phyloP scores from a whole-genome alignment of 164 flowering plant genomes.

The Vitis labrusca region DNA sequence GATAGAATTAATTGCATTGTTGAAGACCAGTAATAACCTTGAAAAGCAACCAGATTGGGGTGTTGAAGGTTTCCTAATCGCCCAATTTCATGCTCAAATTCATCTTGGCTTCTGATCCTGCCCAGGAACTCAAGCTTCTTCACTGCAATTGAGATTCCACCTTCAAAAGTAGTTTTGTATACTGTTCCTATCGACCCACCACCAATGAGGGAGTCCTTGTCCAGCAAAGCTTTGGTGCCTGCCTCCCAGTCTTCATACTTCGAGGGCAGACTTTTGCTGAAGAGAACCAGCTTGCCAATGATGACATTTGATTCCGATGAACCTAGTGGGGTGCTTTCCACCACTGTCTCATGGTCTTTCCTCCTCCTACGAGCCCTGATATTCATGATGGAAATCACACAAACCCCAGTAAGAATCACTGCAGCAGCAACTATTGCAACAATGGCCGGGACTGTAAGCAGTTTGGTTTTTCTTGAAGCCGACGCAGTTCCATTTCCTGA shows the following conservation, averaged over 20 bases:
- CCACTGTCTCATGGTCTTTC: conserved; percentile 33
- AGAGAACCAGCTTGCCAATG: conserved; percentile 91
- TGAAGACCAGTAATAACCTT: conserved; percentile 95
- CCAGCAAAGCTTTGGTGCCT: conserved; percentile 91
- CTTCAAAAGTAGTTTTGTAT: conserved; percentile 80
- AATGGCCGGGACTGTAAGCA: conserved; percentile 70
- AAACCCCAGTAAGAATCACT: conserved; percentile 75
- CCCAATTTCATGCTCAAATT: conserved; percentile 93
- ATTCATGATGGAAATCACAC: conserved; percentile 65
- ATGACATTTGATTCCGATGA: conserved; percentile 80
- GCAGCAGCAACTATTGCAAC: conserved; percentile 94
- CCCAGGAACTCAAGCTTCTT: conserved; percentile 93
- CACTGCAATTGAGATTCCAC: conserved; percentile 86
- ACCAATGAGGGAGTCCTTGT: conserved; percentile 81
- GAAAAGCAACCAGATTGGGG: conserved; percentile 73
- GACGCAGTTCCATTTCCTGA: conserved; percentile 26
- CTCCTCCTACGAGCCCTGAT: conserved; percentile 51
- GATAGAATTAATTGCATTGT: conserved; percentile 81
- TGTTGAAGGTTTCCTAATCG: conserved; percentile 70
- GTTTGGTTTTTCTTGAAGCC: conserved; percentile 34
- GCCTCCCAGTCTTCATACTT: conserved; percentile 97
- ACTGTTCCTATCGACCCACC: conserved; percentile 89
- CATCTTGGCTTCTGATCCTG: conserved; percentile 88
- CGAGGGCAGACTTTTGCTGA: conserved; percentile 88
- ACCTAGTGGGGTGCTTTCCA: conserved; percentile 72